Conservation (phyloP, 208 protist species). For the Acanthamoeba quina region DNA sequence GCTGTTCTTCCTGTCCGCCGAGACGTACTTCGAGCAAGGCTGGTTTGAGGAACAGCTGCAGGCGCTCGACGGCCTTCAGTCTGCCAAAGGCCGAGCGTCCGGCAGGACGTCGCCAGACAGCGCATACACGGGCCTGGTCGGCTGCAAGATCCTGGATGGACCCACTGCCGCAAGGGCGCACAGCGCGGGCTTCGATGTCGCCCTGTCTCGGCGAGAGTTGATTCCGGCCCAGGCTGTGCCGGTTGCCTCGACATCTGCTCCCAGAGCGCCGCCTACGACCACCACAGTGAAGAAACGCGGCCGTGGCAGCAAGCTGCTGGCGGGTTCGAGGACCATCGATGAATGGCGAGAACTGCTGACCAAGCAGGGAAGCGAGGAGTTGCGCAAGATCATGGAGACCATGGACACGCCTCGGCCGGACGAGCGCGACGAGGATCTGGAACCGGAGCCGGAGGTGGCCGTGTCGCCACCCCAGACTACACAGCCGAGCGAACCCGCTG, state of each 20-base stretch:
- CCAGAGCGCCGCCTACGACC: not conserved
- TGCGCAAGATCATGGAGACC: not conserved
- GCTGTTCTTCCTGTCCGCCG: slow-evolving; percentile 45
- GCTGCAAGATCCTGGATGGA: slow-evolving; percentile 40
- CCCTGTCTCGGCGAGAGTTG: slow-evolving; percentile 24
- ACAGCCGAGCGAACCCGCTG: not conserved
- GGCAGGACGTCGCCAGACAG: not conserved
- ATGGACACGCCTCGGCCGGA: not conserved
- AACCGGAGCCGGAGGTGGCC: too few relatives aligned
- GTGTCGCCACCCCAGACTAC: not conserved
- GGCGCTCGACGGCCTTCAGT: not conserved
- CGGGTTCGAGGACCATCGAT: not conserved
- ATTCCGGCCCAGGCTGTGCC: not conserved
- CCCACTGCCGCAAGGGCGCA: not conserved
- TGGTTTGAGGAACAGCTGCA: slow-evolving; percentile 54
- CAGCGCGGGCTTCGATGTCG: slow-evolving; percentile 50
- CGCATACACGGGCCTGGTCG: not conserved
- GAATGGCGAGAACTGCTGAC: not conserved
- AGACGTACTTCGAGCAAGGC: slow-evolving; percentile 26
- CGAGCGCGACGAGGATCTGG: not conserved
- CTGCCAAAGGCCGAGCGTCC: not conserved
- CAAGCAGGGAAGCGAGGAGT: not conserved
- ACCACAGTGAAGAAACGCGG: not conserved
- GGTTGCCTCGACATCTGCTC: not conserved
- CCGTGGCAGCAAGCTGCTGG: not conserved